Percentiles rank a stretch among this genome's conserved stretches.
phyloP scores from a whole-genome alignment of 768 basidiomycete genomes.

The Boletus patriciae region DNA sequence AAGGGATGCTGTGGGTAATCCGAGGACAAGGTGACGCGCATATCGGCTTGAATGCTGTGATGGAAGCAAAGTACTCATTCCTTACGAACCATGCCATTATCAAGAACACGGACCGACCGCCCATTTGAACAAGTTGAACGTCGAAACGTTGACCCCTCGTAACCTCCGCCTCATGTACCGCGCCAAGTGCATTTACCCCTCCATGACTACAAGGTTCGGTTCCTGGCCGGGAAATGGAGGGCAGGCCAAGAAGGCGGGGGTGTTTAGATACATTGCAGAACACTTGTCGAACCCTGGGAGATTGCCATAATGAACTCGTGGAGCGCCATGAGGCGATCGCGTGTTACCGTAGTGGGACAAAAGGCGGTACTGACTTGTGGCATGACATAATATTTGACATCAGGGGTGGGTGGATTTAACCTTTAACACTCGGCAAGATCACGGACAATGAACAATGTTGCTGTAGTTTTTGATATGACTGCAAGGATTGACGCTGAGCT shows the following conservation, averaged over 20 bases:
- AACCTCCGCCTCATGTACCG: constrained; percentile 6
- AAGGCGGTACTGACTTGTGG: constrained; percentile 20
- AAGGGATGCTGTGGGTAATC: constrained; percentile 9
- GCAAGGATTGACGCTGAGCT: neutral
- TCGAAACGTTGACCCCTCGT: neutral
- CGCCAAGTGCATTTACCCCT: neutral
- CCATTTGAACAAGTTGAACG: neutral
- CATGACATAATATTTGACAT: constrained; percentile 9
- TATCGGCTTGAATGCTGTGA: constrained; percentile 1
- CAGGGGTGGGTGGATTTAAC: constrained; percentile 23
- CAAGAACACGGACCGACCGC: constrained; percentile 1
- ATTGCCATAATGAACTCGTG: constrained; percentile 5
- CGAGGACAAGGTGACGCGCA: constrained; percentile 12
- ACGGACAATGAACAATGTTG: constrained; percentile 11
- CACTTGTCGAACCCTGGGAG: constrained; percentile 7
- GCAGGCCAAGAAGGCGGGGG: neutral
- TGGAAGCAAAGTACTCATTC: constrained; percentile 1
- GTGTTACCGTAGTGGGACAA: constrained; percentile 14
- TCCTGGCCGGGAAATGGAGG: constrained; percentile 20
- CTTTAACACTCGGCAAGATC: constrained; percentile 22
- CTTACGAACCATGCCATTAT: neutral
- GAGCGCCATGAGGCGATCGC: constrained; percentile 30
- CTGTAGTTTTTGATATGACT: neutral
- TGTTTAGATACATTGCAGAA: constrained; percentile 5
- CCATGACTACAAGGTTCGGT: constrained; percentile 7